Evolutionary conservation across 2,329 filamentous ascomycete species (phyloP).

Genomic region (Aspergillus persii): DNA sequence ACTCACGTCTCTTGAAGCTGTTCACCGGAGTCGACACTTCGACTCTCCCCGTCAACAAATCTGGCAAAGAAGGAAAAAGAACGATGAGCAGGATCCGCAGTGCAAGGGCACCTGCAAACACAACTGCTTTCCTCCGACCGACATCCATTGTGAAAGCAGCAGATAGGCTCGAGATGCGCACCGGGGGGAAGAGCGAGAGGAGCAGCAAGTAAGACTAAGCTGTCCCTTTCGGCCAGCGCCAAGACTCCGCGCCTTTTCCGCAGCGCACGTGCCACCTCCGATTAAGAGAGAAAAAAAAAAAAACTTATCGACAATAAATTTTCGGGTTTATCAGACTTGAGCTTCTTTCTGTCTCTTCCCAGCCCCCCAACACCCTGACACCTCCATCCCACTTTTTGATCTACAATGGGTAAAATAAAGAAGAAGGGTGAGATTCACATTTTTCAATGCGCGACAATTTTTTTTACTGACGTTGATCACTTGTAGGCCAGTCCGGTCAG

Average conservation of each 20-base stretch:
- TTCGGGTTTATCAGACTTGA: conserved; percentile 33
- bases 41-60: conserved; percentile 83
- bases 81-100: conserved; percentile 78
- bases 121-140: conserved; percentile 59
- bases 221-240: conserved; percentile 21
- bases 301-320: conserved; percentile 40
- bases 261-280: conserved; percentile 31
- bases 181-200: neutral
- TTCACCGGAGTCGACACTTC: conserved; percentile 96
- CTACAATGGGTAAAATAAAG: conserved; percentile 73
- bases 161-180: neutral
- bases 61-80: conserved; percentile 77
- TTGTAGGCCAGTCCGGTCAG: conserved; percentile 73
- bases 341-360: conserved; percentile 15
- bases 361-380: conserved; percentile 8
- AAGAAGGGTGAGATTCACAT: conserved; percentile 66
- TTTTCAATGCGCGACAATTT: neutral
- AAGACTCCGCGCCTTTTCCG: conserved; percentile 25
- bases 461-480: conserved; percentile 4
- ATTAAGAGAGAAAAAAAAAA: conserved; percentile 26
- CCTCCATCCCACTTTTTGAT: conserved; percentile 9
- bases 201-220: conserved; percentile 7
- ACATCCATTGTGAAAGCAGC: conserved; percentile 46
- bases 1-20: conserved; percentile 92
- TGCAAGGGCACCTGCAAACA: conserved; percentile 73